Percentiles rank a stretch among this genome's conserved stretches.
These are phyloP conservation scores for Ophiostoma himal-ulmi DNA, from an alignment of 2,329 filamentous ascomycete species.

Conservation along the genomic window DNA sequence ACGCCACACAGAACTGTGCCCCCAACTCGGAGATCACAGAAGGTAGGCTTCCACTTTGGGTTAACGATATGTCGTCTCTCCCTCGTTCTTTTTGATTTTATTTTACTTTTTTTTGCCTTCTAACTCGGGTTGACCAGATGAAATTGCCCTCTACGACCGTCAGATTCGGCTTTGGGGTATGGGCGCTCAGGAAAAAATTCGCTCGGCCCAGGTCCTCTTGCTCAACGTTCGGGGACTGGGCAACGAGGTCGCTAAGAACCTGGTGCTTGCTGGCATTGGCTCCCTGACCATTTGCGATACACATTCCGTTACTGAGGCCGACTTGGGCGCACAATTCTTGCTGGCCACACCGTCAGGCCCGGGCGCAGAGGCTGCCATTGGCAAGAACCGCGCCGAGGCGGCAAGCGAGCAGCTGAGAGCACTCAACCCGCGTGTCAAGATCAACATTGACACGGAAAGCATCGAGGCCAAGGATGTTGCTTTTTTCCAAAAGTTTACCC, in stretches of 20 bases:
- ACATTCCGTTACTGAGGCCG: conserved; percentile 66
- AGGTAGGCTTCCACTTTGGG: conserved; percentile 13
- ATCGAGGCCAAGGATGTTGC: conserved; percentile 50
- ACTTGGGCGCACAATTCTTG: conserved; percentile 80
- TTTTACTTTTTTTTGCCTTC: background rate
- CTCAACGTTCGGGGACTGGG: conserved; percentile 82
- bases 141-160: conserved; percentile 94
- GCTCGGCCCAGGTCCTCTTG: conserved; percentile 81
- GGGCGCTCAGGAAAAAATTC: conserved; percentile 87
- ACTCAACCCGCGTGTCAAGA: conserved; percentile 80
- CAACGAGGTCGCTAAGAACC: conserved; percentile 94
- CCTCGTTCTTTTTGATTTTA: background rate
- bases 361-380: conserved; percentile 56
- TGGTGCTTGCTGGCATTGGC: conserved; percentile 87
- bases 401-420: conserved; percentile 71
- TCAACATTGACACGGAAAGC: conserved; percentile 63
- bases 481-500: conserved; percentile 74
- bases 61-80: background rate
- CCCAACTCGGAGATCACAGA: conserved; percentile 19
- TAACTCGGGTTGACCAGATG: conserved; percentile 52
- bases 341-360: conserved; percentile 41
- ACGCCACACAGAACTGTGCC: conserved; percentile 3
- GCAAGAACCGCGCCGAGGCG: conserved; percentile 78
- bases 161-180: conserved; percentile 98
- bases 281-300: conserved; percentile 85